Conservation (phyloP, 2,329 filamentous ascomycete genomes). For the Tolypocladium amazonense region DNA sequence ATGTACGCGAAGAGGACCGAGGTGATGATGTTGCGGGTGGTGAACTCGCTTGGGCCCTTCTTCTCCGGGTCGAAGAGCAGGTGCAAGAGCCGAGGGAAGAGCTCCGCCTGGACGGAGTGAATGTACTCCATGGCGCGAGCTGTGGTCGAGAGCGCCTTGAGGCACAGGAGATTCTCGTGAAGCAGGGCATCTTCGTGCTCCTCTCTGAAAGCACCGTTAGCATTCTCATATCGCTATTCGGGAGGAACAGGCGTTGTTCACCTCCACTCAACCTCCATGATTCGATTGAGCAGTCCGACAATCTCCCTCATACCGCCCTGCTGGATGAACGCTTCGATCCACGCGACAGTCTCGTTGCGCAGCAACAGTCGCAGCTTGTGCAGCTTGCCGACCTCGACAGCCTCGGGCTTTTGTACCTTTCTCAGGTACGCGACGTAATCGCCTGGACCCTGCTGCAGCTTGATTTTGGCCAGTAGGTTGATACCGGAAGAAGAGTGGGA, state of each 20-base stretch:
- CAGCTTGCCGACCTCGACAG: conserved; percentile 85
- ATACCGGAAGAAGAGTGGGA: conserved; percentile 43
- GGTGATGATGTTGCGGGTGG: conserved; percentile 80
- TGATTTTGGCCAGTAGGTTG: conserved; percentile 55
- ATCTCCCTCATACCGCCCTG: conserved; percentile 90
- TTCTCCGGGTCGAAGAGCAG: conserved; percentile 98
- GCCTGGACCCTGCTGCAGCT: conserved; percentile 61
- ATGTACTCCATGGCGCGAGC: conserved; percentile 76
- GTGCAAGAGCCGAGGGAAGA: conserved; percentile 76
- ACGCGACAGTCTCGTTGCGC: conserved; percentile 88
- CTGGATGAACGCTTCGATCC: conserved; percentile 86
- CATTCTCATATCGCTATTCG: not conserved
- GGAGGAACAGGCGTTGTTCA: conserved; percentile 18
- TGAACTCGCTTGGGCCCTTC: conserved; percentile 95
- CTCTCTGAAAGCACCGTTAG: conserved; percentile 45
- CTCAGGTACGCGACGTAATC: conserved; percentile 82
- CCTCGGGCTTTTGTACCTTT: conserved; percentile 69
- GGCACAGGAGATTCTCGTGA: conserved; percentile 82
- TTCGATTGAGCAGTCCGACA: conserved; percentile 75
- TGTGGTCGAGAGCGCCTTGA: conserved; percentile 91
- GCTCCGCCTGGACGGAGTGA: conserved; percentile 62
- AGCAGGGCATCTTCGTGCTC: conserved; percentile 91
- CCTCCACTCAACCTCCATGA: conserved; percentile 95
- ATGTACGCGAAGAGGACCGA: conserved; percentile 86
- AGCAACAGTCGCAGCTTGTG: conserved; percentile 86